Conservation (phyloP, 495 filamentous ascomycete species). For the Hyphodiscus hymeniophilus region DNA sequence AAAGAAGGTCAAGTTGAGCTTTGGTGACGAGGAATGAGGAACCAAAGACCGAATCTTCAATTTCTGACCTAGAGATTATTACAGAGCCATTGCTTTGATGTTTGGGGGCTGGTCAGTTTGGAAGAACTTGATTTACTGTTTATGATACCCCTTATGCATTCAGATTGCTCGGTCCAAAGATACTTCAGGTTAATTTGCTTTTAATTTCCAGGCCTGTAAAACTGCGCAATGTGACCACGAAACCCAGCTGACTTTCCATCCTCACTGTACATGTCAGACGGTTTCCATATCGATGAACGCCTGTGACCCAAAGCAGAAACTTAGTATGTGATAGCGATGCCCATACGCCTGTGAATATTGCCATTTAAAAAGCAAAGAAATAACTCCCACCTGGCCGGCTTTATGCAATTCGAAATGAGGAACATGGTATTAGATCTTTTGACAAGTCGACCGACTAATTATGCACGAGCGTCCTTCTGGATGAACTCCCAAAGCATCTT, state of each 20-base stretch:
- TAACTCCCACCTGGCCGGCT: neutral
- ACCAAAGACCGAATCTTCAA: too few species aligned
- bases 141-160: slow-evolving; percentile 3
- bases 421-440: neutral
- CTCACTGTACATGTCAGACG: neutral
- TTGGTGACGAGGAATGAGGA: slow-evolving; percentile 38
- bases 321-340: too few species aligned
- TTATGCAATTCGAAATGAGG: neutral
- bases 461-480: neutral
- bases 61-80: too few species aligned
- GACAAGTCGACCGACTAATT: neutral
- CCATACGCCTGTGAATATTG: neutral
- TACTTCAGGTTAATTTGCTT: neutral
- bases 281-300: too few species aligned
- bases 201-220: too few species aligned
- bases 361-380: neutral
- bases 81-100: too few species aligned
- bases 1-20: slow-evolving; percentile 54
- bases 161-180: slow-evolving; percentile 1
- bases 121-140: too few species aligned
- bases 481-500: slow-evolving; percentile 95
- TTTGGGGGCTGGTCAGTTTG: too few species aligned
- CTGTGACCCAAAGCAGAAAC: too few species aligned
- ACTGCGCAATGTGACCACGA: too few species aligned
- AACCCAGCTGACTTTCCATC: too few species aligned